Base-by-base conservation (phyloP, 208 protist genomes). In the Leishmania arabica region DNA sequence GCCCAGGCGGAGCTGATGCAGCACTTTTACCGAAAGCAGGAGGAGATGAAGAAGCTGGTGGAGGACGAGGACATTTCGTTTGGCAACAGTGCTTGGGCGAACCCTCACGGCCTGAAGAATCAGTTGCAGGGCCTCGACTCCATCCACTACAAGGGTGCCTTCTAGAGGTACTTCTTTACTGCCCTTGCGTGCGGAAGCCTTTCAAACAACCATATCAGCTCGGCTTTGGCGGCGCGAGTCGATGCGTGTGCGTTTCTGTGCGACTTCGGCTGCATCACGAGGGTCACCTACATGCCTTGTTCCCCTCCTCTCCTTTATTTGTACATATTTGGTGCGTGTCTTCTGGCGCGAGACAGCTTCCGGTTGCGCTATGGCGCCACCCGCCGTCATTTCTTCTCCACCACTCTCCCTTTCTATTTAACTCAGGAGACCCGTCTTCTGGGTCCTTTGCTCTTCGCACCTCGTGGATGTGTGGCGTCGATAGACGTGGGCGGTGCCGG, bases 21-120 rank as follows among this genome's bases (percentile, higher is more conserved):
- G 54, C 94, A 97, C 77, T 99, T 92, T 85, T 96, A 96, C 81
- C 87, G 87, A 24, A 98, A 98, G 77, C 97, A 99, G 82, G 96
- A 98, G 81, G 95, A 99, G 74, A 92, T 92, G 85, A 98, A 99
- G 86, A 98, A 98, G 84, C 51, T 98, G 31, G 80, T 97, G 0
- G 95, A 97, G 76, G 96, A 98, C 76, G 95, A 97, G 53, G 96
- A 98, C 78, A 89, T 97, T 51, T 89, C 87, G 3, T 98, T 92
- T 78, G 90, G 85, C 53, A 98, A 97, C 86, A 97, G 94, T 75
- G 92, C 88, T 65, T 98, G 96, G 96, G 95, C 96, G 1, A 90
- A 98, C 82, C 92, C 96, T 31, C 92, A 91, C 21, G 93, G 92
- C 19, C 84, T 98, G 7, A 98, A 97, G 77, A 93, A 90, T 56